Evolutionary conservation across 192 early-diverging fungal species (phyloP), one percentile per base, ranked within the genome.

Genomic region (Geranomyces michiganensis): DNA sequence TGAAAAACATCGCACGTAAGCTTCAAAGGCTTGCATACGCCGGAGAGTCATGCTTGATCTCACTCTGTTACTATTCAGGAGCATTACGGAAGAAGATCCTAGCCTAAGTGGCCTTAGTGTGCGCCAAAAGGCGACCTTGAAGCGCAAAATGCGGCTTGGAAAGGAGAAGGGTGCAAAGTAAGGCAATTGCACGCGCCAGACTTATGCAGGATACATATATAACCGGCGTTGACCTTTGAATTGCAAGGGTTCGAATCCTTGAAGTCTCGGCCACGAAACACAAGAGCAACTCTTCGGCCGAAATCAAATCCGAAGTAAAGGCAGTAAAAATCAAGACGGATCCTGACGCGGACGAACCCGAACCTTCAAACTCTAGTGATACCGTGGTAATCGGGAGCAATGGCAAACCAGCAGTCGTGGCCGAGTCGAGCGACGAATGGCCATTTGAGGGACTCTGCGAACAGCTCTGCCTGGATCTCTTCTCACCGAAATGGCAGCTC

Each of bases 101-200:
- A 59, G 89, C 44, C 87, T 92, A 86, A 84, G 82, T 31, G 93
- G 92, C 22, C 82, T 99, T 55, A 94, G 92, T 60, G 92, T 93
- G 3, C 88, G 97, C 26, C 94, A 98, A 76, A 82, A 90, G 49
- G 93, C 94, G 71, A 86, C 82, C 70, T 75, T 94, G 27, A 99
- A 99, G 77, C 87, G 97, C 62, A 96, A 93, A 71, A 84, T 89
- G 59, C 94, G 91, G 47, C 92, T 90, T 19, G 86, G 88, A 22
- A 93, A 92, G 72, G 85, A 90, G 36, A 88, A 89, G 72, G 81
- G 79, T 33, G 88, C 86, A 72, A 93, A 91, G 90, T 90, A 87
- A 67, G 79, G n/a, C n/a, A n/a, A n/a, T n/a, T n/a, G n/a, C n/a
- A n/a, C n/a, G n/a, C n/a, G n/a, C n/a, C n/a, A 65, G 76, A 44